Percentiles rank a stretch among this genome's conserved stretches.
Conservation (phyloP, 176 grass and related monocot genomes). For the Thalia dealbata region DNA sequence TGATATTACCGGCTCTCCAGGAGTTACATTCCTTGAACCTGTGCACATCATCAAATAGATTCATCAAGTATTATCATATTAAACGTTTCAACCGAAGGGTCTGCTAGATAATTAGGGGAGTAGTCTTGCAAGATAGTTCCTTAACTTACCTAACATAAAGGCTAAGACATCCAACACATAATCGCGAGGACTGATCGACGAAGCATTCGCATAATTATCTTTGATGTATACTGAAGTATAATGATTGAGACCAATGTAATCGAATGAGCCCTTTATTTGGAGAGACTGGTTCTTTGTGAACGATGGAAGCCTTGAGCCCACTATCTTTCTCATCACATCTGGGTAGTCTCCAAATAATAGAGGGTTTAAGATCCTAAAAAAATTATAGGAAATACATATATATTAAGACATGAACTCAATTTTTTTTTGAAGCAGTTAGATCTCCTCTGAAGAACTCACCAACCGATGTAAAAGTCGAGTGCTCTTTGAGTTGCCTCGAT, state of each 20-base stretch:
- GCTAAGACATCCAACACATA: slow-evolving; percentile 14
- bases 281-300: slow-evolving; percentile 37
- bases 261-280: slow-evolving; percentile 31
- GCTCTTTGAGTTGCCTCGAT: slow-evolving; percentile 30
- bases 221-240: slow-evolving; percentile 34
- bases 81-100: background rate
- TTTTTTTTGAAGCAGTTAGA: slow-evolving; percentile 3
- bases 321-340: slow-evolving; percentile 37
- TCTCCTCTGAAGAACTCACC: background rate
- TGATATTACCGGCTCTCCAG: background rate
- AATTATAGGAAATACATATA: no score
- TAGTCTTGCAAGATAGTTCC: background rate
- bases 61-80: background rate
- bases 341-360: slow-evolving; percentile 42
- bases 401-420: background rate
- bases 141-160: slow-evolving; percentile 12
- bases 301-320: slow-evolving; percentile 27
- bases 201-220: slow-evolving; percentile 18
- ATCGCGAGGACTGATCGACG: slow-evolving; percentile 16
- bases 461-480: background rate
- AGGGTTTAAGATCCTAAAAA: slow-evolving; percentile 41
- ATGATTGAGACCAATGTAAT: slow-evolving; percentile 56
- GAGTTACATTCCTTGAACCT: background rate
- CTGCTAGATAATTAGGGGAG: no score
- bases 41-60: background rate